Evolutionary conservation across 2,329 filamentous ascomycete species (phyloP).

Genomic region (Pseudocercospora musae): DNA sequence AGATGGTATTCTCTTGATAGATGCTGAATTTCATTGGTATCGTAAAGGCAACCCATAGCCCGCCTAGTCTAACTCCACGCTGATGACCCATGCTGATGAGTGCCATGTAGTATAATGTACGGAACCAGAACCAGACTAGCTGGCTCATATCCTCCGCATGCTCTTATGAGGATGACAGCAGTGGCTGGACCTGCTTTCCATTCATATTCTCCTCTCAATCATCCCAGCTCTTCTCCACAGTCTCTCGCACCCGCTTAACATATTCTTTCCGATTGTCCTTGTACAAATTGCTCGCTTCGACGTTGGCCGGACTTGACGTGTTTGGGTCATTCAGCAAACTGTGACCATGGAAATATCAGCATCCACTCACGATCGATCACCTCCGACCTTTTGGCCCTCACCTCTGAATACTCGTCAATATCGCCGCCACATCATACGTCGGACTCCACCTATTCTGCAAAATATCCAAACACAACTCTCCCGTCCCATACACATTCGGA

Average conservation of each 20-base stretch:
- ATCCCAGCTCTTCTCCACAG: conserved; percentile 99
- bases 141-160: background rate
- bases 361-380: background rate
- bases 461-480: conserved; percentile 94
- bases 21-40: conserved; percentile 4
- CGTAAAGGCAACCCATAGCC: background rate
- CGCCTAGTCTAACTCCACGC: background rate
- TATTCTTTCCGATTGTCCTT: conserved; percentile 98
- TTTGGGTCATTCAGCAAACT: conserved; percentile 97
- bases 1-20: background rate
- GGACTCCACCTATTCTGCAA: conserved; percentile 98
- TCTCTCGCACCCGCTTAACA: conserved; percentile 89
- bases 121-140: background rate
- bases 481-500: conserved; percentile 95
- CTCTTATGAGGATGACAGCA: background rate
- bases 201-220: conserved; percentile 45
- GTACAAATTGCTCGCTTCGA: conserved; percentile 96
- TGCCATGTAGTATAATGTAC: background rate
- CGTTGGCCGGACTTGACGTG: conserved; percentile 95
- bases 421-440: conserved; percentile 95
- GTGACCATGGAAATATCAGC: conserved; percentile 2
- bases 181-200: background rate
- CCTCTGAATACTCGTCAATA: conserved; percentile 97
- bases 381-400: conserved; percentile 38
- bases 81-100: conserved; percentile 2